phyloP scores from a whole-genome alignment of 352 stramenopile species.

The Thraustochytrium striatum region DNA sequence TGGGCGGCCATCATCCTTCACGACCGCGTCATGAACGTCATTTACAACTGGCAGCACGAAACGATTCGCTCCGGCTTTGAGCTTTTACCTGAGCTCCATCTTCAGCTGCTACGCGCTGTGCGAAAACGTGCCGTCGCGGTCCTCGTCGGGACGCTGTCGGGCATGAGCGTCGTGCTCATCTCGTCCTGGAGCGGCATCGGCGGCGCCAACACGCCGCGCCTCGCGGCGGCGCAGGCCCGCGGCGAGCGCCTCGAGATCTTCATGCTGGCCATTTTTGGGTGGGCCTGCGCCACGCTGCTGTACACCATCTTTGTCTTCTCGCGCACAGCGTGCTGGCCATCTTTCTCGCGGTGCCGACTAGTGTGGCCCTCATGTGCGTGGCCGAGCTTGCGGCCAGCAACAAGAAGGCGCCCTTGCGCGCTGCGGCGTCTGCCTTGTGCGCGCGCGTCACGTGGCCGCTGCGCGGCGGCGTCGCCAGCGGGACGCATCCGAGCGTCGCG shows the following conservation, averaged over 20 bases:
- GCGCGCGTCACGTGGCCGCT: too few species aligned
- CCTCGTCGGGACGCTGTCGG: not conserved
- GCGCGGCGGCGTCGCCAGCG: too few species aligned
- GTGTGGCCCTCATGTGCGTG: constrained; percentile 3
- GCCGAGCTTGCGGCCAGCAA: not conserved
- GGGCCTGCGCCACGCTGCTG: constrained; percentile 18
- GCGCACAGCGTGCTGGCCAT: constrained; percentile 9
- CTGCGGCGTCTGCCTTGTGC: not conserved
- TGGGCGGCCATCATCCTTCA: constrained; percentile 35
- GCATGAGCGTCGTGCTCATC: constrained; percentile 20
- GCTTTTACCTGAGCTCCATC: constrained; percentile 45
- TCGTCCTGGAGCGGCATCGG: constrained; percentile 12
- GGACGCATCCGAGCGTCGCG: too few species aligned
- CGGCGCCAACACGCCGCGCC: not conserved
- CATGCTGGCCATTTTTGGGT: constrained; percentile 9
- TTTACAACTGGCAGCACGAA: constrained; percentile 39
- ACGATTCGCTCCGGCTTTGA: constrained; percentile 39
- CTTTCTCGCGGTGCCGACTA: not conserved
- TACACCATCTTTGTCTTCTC: constrained; percentile 30
- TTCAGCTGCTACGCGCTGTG: constrained; percentile 9
- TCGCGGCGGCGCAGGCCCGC: not conserved
- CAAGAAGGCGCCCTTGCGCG: too few species aligned
- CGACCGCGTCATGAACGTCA: constrained; percentile 24
- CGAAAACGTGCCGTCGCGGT: constrained; percentile 32
- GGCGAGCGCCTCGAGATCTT: not conserved